Base-by-base conservation (phyloP, 1,139 yeast species). In the Zygoascus hellenicus region DNA sequence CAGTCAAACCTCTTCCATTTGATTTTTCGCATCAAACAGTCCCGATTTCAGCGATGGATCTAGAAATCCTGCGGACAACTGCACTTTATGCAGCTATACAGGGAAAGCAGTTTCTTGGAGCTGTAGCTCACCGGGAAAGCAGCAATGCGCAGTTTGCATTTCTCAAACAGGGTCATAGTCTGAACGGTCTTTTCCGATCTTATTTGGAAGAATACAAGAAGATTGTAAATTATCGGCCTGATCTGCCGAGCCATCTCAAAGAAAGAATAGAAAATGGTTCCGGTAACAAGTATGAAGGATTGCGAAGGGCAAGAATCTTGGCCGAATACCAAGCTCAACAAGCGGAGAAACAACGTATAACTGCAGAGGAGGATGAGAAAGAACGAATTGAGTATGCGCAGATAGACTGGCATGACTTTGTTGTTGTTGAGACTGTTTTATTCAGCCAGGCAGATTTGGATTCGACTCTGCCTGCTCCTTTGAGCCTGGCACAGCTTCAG, bases 361-460 rank as follows among this genome's bases (percentile, higher is more conserved):
- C 61, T 29, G 56, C 64, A 49, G 61, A 69, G 59, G 56, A 64
- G 48, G 56, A 65, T 47, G 68, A 68, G 51, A 54, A 68, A 45
- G 74, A 75, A 45, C 54, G 61, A 65, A 70, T 78, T 26, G 80
- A 77, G 42, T 86, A 75, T 65, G 90, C 94, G 0, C 77, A 83
- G 29, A 82, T 88, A 22, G 90, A 90, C 64, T 92, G 98, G 98
- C 82, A 82, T 51, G 87, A 85, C 52, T 89, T 89, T 60, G 70
- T 74, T 1, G 70, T 88, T 14, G 84, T 85, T 2, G 89, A 82
- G 43, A 79, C 82, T 1, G 71, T 88, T 10, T 78, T 75, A 46
- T 83, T 89, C 57, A 80, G 78, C 34, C 81, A 79, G 2, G 70
- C 80, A 1, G 96, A 87, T 61, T 72, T 74, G 48, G 80, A 76